phyloP scores from a whole-genome alignment of 164 flowering plant species.

The Nymphaea colorata region DNA sequence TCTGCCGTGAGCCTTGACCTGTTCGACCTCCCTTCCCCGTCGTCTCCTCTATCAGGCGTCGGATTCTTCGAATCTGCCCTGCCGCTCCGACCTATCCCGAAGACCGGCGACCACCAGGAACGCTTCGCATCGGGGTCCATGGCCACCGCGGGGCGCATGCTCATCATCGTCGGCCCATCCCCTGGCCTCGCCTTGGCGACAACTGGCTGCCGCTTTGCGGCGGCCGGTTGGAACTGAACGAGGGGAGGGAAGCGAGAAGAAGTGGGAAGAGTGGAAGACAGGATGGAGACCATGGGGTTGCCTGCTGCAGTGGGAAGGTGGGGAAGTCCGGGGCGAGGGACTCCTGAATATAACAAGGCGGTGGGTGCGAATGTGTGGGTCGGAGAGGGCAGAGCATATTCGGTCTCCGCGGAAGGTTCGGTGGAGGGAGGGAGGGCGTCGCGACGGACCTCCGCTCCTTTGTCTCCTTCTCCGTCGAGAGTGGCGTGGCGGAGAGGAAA shows the following conservation, averaged over 20 bases:
- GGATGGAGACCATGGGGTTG: no score
- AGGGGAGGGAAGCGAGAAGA: background rate
- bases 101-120: conserved; percentile 8
- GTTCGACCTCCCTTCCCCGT: background rate
- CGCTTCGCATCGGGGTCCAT: background rate
- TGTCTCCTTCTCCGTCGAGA: no score
- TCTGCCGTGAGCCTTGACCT: conserved; percentile 7
- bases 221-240: background rate
- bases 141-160: background rate
- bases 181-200: background rate
- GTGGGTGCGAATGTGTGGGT: no score
- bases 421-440: no score
- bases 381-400: no score
- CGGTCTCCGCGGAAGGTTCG: no score
- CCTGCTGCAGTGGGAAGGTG: no score
- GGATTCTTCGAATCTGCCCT: no score
- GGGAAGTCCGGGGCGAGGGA: no score
- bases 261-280: background rate
- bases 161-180: background rate
- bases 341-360: no score
- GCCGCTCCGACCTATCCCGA: background rate
- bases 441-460: no score
- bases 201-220: background rate
- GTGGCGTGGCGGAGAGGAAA: no score
- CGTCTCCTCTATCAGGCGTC: background rate